Conservation (phyloP, 2,329 filamentous ascomycete species). For the Amphichorda felina region DNA sequence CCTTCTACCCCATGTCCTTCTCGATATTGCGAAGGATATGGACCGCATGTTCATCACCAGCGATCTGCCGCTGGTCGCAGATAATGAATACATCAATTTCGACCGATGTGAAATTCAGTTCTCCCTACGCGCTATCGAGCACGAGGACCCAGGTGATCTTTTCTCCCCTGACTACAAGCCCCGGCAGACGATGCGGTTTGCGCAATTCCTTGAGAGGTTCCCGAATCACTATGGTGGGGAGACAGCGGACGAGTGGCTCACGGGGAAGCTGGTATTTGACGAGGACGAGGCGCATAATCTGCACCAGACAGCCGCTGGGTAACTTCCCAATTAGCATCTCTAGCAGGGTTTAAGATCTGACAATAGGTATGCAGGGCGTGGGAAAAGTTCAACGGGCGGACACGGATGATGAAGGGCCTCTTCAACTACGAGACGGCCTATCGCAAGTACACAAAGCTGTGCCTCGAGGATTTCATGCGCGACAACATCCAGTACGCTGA, state of each 20-base stretch:
- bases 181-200: slow-evolving; percentile 30
- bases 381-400: slow-evolving; percentile 55
- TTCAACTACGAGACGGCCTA: slow-evolving; percentile 57
- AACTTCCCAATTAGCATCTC: too few species aligned
- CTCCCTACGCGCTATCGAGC: slow-evolving; percentile 29
- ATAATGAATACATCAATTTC: slow-evolving; percentile 29
- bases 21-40: slow-evolving; percentile 42
- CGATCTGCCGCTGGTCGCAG: slow-evolving; percentile 29
- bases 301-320: slow-evolving; percentile 41
- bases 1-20: slow-evolving; percentile 45
- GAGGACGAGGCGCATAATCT: slow-evolving; percentile 46
- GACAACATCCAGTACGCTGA: slow-evolving; percentile 63
- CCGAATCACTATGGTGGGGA: slow-evolving; percentile 10
- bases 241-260: slow-evolving; percentile 40
- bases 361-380: slow-evolving; percentile 28
- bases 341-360: too few species aligned
- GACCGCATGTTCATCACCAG: slow-evolving; percentile 60
- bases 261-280: slow-evolving; percentile 48
- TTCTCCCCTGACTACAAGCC: slow-evolving; percentile 36
- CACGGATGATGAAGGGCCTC: slow-evolving; percentile 61
- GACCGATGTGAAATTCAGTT: slow-evolving; percentile 50
- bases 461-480: slow-evolving; percentile 47
- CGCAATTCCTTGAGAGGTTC: slow-evolving; percentile 25
- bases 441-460: slow-evolving; percentile 43
- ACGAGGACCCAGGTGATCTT: slow-evolving; percentile 26